phyloP scores from a whole-genome alignment of 805 yeast species.

The Kluyveromyces dobzhanskii region DNA sequence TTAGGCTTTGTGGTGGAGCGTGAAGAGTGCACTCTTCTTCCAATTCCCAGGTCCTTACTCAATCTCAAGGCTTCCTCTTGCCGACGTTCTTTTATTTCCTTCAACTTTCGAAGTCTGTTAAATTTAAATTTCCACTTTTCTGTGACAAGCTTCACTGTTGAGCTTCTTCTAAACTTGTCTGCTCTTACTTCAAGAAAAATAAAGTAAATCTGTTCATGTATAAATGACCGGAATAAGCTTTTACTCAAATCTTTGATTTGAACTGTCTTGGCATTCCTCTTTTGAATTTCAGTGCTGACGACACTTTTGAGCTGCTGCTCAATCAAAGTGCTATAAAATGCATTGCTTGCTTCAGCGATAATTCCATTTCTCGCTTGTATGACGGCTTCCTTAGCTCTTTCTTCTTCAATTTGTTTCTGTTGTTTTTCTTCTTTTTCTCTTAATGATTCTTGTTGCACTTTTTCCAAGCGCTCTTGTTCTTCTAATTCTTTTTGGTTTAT shows the following conservation, averaged over 20 bases:
- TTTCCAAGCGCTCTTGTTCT: no score
- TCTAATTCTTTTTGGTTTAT: no score
- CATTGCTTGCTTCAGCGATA: constrained; percentile 1
- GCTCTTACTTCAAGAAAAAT: constrained; percentile 39
- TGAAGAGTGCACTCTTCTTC: constrained; percentile 9
- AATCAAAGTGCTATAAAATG: constrained; percentile 1
- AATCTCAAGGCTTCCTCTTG: constrained; percentile 35
- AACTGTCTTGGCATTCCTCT: constrained; percentile 5
- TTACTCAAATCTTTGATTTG: constrained; percentile 28
- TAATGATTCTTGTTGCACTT: constrained; percentile 3
- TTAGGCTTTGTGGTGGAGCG: neutral
- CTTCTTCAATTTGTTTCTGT: neutral
- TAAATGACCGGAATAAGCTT: constrained; percentile 51
- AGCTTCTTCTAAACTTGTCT: constrained; percentile 27
- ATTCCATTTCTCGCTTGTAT: constrained; percentile 12
- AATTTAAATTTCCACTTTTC: constrained; percentile 26
- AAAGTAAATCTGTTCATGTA: constrained; percentile 47
- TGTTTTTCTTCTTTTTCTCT: constrained; percentile 7
- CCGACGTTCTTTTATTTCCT: constrained; percentile 30
- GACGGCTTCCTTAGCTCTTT: constrained; percentile 3
- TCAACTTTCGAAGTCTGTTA: constrained; percentile 17
- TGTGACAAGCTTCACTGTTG: constrained; percentile 28
- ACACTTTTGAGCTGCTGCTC: constrained; percentile 16
- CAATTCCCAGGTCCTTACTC: constrained; percentile 31
- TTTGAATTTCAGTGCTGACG: constrained; percentile 9